phyloP scores from a whole-genome alignment of 2,329 filamentous ascomycete genomes.

The Claviceps capensis region DNA sequence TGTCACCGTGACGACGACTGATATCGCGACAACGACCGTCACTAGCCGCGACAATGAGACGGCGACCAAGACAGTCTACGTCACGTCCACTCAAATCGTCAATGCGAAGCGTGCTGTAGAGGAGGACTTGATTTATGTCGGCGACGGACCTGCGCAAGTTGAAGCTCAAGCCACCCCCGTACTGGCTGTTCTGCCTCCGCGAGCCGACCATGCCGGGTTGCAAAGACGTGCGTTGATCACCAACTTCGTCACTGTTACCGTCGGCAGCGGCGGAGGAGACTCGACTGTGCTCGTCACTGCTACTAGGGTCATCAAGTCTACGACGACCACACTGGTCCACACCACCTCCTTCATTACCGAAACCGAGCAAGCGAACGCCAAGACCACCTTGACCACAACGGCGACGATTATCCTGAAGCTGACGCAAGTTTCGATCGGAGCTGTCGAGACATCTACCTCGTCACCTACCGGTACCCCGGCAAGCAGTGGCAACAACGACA shows the following conservation, averaged over 20 bases:
- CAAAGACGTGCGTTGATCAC: slow-evolving; percentile 23
- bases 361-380: slow-evolving; percentile 21
- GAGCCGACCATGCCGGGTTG: slow-evolving; percentile 8
- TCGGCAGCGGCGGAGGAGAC: slow-evolving; percentile 8
- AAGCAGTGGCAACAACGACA: slow-evolving; percentile 8
- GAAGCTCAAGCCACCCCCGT: slow-evolving; percentile 9
- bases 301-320: slow-evolving; percentile 19
- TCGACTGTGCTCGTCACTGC: slow-evolving; percentile 16
- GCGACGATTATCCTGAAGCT: slow-evolving; percentile 22
- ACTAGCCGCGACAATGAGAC: slow-evolving; percentile 21
- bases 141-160: slow-evolving; percentile 5
- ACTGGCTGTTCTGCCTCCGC: slow-evolving; percentile 7
- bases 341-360: slow-evolving; percentile 18
- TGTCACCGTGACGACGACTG: slow-evolving; percentile 20
- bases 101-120: slow-evolving; percentile 20
- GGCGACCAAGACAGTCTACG: slow-evolving; percentile 22
- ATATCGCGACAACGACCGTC: slow-evolving; percentile 22
- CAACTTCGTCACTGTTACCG: slow-evolving; percentile 18
- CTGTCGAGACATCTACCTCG: slow-evolving; percentile 15
- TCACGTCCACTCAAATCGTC: slow-evolving; percentile 19
- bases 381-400: slow-evolving; percentile 24
- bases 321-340: slow-evolving; percentile 17
- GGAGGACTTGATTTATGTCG: not conserved
- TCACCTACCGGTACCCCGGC: slow-evolving; percentile 12
- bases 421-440: slow-evolving; percentile 18